Base-by-base conservation (phyloP, 768 basidiomycete species). In the Suillus hirtellus region DNA sequence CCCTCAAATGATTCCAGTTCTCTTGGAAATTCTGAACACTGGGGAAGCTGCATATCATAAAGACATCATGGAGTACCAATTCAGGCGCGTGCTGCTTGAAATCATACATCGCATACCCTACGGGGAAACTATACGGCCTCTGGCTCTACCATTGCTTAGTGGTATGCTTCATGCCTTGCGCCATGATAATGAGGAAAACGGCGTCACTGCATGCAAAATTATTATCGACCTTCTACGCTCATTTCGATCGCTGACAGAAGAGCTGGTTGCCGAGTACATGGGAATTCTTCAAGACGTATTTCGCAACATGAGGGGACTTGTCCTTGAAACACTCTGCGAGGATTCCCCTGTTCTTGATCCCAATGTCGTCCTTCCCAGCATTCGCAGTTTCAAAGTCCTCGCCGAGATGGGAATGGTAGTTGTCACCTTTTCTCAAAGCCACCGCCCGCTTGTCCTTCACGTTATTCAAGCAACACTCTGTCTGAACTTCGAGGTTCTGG, bases 161-260 rank as follows among this genome's bases (percentile, higher is more conserved):
- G 88, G 93, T 60, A 88, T 97, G 87, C 82, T 98, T 43, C 83
- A 93, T 65, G 80, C 95, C 60, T 82, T 99, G 37, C 88, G 90
- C 31, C 80, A 85, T 67, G 97, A 99, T 79, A 98, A 97, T 73
- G 97, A 99, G 77, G 97, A 99, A 73, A 96, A 95, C 71, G 97
- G 93, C 2, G 83, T 90, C 38, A 83, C 88, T 2, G 91, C 90
- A 61, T 93, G 95, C 83, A 99, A 98, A 78, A 90, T 89, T 62
- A 82, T 97, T 70, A 89, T 94, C 63, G 96, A 99, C 77, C 82
- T 95, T 24, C 85, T 92, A 70, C 87, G 96, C 56, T 86, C 83
- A 59, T 92, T 90, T 73, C 86, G 90, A 69, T 76, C 83, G 11
- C 77, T 90, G 55, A 85, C 86, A 17, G 93, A 93, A 66, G 87